These are phyloP conservation scores for Mycena olivaceomarginata DNA, from an alignment of 768 basidiomycete genomes.

Conservation along the genomic window DNA sequence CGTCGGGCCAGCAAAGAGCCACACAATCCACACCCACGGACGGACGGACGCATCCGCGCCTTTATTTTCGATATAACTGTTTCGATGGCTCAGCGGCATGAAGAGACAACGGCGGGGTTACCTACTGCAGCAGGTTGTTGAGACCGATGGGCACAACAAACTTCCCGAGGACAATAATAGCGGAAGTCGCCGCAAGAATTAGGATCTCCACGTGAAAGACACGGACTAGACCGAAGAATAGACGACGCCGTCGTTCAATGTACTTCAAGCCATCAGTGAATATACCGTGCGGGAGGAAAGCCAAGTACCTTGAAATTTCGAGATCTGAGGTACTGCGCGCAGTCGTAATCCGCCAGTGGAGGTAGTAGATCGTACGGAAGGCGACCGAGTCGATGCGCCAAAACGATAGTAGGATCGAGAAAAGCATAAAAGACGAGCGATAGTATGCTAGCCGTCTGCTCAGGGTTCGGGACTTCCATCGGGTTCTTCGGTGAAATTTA, in stretches of 20 bases:
- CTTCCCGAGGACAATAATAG: conserved; percentile 49
- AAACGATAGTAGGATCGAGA: conserved; percentile 70
- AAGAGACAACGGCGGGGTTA: neutral
- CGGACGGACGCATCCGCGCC: conserved; percentile 69
- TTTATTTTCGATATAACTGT: conserved; percentile 74
- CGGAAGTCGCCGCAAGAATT: conserved; percentile 51
- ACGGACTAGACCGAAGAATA: conserved; percentile 65
- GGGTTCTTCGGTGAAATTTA: conserved; percentile 52
- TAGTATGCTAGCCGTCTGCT: conserved; percentile 70
- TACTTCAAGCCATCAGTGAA: conserved; percentile 33
- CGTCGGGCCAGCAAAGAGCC: conserved; percentile 70
- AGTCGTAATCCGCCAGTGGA: conserved; percentile 78
- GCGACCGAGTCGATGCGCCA: conserved; percentile 65
- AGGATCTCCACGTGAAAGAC: conserved; percentile 51
- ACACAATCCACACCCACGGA: conserved; percentile 83
- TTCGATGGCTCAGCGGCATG: neutral
- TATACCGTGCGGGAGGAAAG: neutral
- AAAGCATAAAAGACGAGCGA: conserved; percentile 69
- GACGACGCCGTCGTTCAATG: conserved; percentile 8
- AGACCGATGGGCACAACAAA: conserved; percentile 63
- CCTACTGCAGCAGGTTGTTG: conserved; percentile 62
- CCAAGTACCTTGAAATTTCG: conserved; percentile 15
- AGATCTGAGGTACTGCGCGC: conserved; percentile 37
- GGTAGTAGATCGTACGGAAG: conserved; percentile 72
- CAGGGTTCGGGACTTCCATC: conserved; percentile 57